Conservation (phyloP, 345 rosid genomes). For the Arabidopsis arenosa region DNA sequence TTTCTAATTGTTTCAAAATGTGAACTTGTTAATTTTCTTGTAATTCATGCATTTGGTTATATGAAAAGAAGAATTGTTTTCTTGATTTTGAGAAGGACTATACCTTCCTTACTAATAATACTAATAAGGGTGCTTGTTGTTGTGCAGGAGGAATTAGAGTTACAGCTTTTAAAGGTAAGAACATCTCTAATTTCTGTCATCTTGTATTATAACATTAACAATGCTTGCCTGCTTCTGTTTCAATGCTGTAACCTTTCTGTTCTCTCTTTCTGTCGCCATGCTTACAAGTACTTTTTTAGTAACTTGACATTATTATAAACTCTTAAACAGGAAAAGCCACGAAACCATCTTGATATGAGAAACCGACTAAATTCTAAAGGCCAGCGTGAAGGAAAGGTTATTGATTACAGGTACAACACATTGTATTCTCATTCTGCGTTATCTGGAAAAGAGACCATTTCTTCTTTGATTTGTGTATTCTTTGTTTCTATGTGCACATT, state of each 20-base stretch:
- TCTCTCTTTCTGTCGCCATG: background rate
- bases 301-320: background rate
- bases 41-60: background rate
- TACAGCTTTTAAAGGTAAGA: slow-evolving; percentile 74
- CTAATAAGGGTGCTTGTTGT: slow-evolving; percentile 29
- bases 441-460: background rate
- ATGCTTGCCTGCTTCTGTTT: background rate
- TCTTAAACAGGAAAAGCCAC: slow-evolving; percentile 72
- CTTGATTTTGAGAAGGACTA: background rate
- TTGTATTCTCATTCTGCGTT: background rate
- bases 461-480: background rate
- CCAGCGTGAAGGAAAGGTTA: slow-evolving; percentile 87
- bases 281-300: background rate
- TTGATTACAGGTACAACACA: slow-evolving; percentile 74
- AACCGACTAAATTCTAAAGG: slow-evolving; percentile 89
- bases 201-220: background rate
- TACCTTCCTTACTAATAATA: background rate
- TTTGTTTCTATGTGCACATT: background rate
- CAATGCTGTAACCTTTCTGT: background rate
- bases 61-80: background rate
- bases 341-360: slow-evolving; percentile 96
- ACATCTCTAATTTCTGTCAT: slow-evolving; percentile 4
- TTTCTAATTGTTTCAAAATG: background rate
- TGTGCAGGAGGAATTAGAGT: slow-evolving; percentile 82
- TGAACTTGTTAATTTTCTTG: background rate